Percentiles rank a stretch among this genome's conserved stretches.
These are phyloP conservation scores for Termitomyces sp. DNA, from an alignment of 768 basidiomycete genomes.

Conservation along the genomic window DNA sequence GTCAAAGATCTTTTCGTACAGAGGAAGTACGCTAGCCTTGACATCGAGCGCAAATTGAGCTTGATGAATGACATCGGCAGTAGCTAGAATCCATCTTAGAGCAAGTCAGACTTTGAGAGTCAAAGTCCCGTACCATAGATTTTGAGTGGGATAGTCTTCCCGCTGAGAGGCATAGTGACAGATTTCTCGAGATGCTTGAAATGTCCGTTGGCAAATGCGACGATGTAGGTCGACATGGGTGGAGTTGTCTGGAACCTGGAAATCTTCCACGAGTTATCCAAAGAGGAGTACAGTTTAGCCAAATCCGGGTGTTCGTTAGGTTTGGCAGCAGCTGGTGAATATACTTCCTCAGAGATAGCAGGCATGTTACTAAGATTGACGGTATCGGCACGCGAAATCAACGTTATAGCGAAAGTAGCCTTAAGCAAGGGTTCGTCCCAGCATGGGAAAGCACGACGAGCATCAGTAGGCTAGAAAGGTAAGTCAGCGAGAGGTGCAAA, in stretches of 20 bases:
- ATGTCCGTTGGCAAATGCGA: slow-evolving; percentile 81
- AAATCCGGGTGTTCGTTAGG: slow-evolving; percentile 28
- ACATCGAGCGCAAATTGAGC: slow-evolving; percentile 87
- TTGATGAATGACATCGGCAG: slow-evolving; percentile 78
- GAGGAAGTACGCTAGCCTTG: slow-evolving; percentile 73
- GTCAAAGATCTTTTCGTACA: slow-evolving; percentile 93
- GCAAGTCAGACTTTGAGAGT: background rate
- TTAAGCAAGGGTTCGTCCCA: slow-evolving; percentile 95
- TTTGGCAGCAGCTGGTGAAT: slow-evolving; percentile 28
- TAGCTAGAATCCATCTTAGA: slow-evolving; percentile 43
- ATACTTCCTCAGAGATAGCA: slow-evolving; percentile 53
- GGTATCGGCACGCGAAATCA: slow-evolving; percentile 76
- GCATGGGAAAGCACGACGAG: slow-evolving; percentile 79
- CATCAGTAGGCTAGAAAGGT: slow-evolving; percentile 68
- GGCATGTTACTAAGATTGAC: slow-evolving; percentile 89
- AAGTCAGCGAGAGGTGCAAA: slow-evolving; percentile 1
- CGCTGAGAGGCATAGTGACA: slow-evolving; percentile 76
- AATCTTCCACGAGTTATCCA: slow-evolving; percentile 67
- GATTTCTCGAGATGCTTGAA: slow-evolving; percentile 74
- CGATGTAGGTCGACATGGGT: slow-evolving; percentile 85
- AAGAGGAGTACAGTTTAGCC: slow-evolving; percentile 37
- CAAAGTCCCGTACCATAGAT: slow-evolving; percentile 64
- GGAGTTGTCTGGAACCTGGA: slow-evolving; percentile 82
- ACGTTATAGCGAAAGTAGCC: slow-evolving; percentile 71
- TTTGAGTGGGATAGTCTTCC: slow-evolving; percentile 76